A percentile compares a stretch with the other conserved stretches of the same genome.
These are phyloP conservation scores for Maudiozyma bulderi DNA, from an alignment of 805 yeast species.

Conservation along the genomic window DNA sequence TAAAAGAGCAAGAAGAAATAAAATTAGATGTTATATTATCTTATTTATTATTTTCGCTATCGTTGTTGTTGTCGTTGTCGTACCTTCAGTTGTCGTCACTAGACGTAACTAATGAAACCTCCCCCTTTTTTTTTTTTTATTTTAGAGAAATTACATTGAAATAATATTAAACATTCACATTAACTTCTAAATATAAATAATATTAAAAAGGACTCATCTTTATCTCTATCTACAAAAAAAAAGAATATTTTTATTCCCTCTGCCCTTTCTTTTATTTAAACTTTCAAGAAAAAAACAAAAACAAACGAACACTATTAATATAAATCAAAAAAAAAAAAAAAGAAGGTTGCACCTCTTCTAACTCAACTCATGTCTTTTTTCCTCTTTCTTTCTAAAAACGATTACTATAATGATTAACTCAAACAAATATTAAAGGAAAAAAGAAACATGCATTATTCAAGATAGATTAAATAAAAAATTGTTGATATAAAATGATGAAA, in stretches of 20 bases:
- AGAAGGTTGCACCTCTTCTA: background rate
- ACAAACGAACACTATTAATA: too few species aligned
- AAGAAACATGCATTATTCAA: background rate
- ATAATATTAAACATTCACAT: background rate
- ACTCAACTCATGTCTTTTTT: background rate
- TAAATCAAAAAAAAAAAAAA: background rate
- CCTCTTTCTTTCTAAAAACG: background rate
- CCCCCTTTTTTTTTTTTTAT: conserved; percentile 1
- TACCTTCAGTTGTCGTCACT: conserved; percentile 30
- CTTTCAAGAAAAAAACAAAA: too few species aligned
- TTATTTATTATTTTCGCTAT: conserved; percentile 48
- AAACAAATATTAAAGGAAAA: background rate
- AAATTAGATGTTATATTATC: conserved; percentile 73
- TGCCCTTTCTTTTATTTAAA: too few species aligned
- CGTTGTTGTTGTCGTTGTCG: conserved; percentile 62
- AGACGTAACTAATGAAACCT: conserved; percentile 5
- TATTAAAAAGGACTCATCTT: too few species aligned
- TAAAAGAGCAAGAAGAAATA: conserved; percentile 82
- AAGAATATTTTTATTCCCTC: too few species aligned
- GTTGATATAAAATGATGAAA: too few species aligned
- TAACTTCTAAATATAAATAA: too few species aligned
- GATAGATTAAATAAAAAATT: background rate
- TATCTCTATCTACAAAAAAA: too few species aligned
- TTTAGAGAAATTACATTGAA: background rate
- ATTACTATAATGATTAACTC: background rate